Conservation (phyloP, 495 filamentous ascomycete species). For the Trichoderma asperelloides region DNA sequence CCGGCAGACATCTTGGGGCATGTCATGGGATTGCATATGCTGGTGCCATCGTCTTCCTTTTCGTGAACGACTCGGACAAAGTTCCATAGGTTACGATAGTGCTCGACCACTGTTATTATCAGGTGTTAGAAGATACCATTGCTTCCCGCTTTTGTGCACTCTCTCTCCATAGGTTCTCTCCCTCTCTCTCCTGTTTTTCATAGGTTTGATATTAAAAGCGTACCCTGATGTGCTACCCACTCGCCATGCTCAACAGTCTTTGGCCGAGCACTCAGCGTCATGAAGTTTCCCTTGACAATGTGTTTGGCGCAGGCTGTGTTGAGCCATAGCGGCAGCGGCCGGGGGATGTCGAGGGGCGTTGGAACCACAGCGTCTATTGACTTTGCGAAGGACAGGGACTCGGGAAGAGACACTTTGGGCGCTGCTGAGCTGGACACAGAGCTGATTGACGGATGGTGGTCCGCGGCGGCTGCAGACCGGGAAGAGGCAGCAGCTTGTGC, state of each 20-base stretch:
- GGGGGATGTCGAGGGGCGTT: constrained; percentile 32
- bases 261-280: constrained; percentile 84
- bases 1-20: constrained; percentile 92
- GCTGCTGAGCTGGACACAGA: constrained; percentile 40
- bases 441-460: constrained; percentile 18
- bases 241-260: constrained; percentile 84
- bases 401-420: constrained; percentile 44
- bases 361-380: constrained; percentile 16
- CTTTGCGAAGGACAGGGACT: not conserved
- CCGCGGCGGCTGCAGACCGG: constrained; percentile 15
- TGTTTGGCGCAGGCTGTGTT: constrained; percentile 69
- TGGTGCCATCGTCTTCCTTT: constrained; percentile 58
- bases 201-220: constrained; percentile 14
- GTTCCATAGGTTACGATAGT: constrained; percentile 75
- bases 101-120: constrained; percentile 64
- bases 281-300: constrained; percentile 92
- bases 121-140: not conserved
- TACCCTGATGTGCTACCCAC: constrained; percentile 92
- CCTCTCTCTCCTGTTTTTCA: not conserved
- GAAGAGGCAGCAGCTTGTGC: constrained; percentile 25
- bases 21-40: constrained; percentile 70
- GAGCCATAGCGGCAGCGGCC: constrained; percentile 12
- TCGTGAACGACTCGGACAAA: constrained; percentile 80
- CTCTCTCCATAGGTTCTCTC: not conserved
- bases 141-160: not conserved